Conservation (phyloP, 257 asterid genomes). For the Hygrophila difformis region DNA sequence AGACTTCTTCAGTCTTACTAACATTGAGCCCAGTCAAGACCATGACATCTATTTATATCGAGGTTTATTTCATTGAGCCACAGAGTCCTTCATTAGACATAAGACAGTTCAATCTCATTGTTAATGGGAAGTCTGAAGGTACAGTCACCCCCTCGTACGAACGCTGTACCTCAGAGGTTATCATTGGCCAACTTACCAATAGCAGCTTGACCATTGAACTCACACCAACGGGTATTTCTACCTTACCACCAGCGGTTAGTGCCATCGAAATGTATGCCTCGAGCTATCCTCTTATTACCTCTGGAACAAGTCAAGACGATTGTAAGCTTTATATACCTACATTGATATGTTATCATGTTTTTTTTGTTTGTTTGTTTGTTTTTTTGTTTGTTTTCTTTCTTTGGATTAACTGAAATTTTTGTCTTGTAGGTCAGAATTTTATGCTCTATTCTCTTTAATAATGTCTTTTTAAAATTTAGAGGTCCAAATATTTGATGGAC, state of each 20-base stretch:
- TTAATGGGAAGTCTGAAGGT: not conserved
- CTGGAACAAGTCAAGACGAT: constrained; percentile 12
- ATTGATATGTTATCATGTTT: not conserved
- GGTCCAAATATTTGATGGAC: no score
- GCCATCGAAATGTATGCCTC: constrained; percentile 17
- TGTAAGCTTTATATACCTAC: constrained; percentile 9
- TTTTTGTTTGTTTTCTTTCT: no score
- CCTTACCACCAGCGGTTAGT: constrained; percentile 17
- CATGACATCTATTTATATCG: not conserved
- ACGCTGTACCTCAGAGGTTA: not conserved
- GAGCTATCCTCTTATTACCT: constrained; percentile 13
- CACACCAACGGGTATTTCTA: not conserved
- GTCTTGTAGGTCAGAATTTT: no score
- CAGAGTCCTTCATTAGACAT: not conserved
- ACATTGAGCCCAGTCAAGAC: not conserved
- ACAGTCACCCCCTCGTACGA: not conserved
- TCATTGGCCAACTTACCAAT: not conserved
- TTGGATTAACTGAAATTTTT: no score
- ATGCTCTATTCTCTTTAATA: no score
- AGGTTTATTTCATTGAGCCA: constrained; percentile 15
- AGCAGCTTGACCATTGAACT: constrained; percentile 13
- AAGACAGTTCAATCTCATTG: constrained; percentile 4
- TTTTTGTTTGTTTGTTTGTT: not conserved
- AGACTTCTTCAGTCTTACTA: not conserved
- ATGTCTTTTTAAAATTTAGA: no score